Evolutionary conservation across 495 filamentous ascomycete species (phyloP), one percentile per base, ranked within the genome.

Genomic region (Penicillium psychrofluorescens): DNA sequence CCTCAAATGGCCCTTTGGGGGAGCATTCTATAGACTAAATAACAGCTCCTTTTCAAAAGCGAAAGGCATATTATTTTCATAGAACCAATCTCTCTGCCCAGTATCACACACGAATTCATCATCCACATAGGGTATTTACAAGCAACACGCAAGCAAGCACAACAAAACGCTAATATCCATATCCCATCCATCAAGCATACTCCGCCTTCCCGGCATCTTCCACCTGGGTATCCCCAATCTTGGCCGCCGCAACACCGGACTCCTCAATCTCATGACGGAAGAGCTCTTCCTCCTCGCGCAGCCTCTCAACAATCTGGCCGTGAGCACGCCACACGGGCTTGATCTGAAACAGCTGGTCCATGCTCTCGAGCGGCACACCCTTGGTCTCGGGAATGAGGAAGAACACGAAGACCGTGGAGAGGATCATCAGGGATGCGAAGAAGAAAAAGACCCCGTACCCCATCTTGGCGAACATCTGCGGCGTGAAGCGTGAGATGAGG

Each of bases 371-470:
- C 16, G 70, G 66, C 22, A 75, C 45, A 29, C 79, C 77, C 12
- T 74, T 79, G 2, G 81, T 88, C 63, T 86, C 83, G 5, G 81
- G 82, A 4, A 86, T 71, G 31, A 73, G 74, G 59, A 84, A 78
- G 66, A 72, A 83, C 11, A 84, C 75, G 54, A 85, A 88, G 49
- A 80, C 48, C 39, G 81, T 72, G 9, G 79, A 81, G 15, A 77
- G 48, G 14, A 85, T 64, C 72, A 86, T 86, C 45, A 87, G 66
- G 0, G 75, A 72, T 4, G 82, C 83, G 55, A 88, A 88, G 71
- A 87, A 86, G 59, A 86, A 85, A 62, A 84, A 88, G 2, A 86
- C 83, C 28, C 83, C 84, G 59, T 83, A 84, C 12, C 66, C 66
- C 75, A 86, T 83, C 15, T 57, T 70, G 22, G 72, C 59, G 62